Base-by-base conservation (phyloP, 192 early-diverging fungal genomes). In the Coemansia sp. region DNA sequence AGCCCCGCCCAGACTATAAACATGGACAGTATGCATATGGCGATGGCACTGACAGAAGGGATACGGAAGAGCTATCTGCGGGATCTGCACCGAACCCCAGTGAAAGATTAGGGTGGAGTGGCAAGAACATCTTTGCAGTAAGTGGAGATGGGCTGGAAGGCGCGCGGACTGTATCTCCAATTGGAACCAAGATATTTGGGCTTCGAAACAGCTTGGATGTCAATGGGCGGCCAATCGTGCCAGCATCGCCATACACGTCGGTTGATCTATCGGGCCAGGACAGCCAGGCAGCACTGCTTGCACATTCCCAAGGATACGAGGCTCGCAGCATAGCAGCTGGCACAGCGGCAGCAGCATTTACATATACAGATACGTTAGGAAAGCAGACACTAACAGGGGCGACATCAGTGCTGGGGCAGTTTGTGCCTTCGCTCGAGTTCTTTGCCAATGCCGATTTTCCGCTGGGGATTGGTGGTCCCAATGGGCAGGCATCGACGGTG, bases 381-480 rank as follows among this genome's bases (percentile, higher is more conserved):
- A 22, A 22, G 23, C 60, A 38, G 47, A 21, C 19, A 1, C 51
- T 60, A 32, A 25, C 44, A 22, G 67, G 49, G 1, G 14, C 56
- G 14, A 47, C 30, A 21, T 38, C 56, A 9, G 21, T 49, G 31
- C 56, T 71, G 44, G 77, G 77, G 9, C 77, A 70, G 54, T 80
- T 80, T 67, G 77, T 80, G 22, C 71, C 77, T 5, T 73, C 77
- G 30, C 57, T 80, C 9, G 77, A 80, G 54, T 74, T 80, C 47
- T 80, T 80, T 64, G 77, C 77, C 23, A 80, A 80, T 31, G 68
- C 77, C 9, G 77, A 74, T 32, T 80, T 71, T 22, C 77, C 77
- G 12, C 54, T 80, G 23, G 77, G 77, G 9, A 70, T 80, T 27
- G 77, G 77, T 5, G 71, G 71, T 0, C 77, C 71, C 10, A 80